Percentiles rank a stretch among this genome's conserved stretches.
Evolutionary conservation across 2,329 filamentous ascomycete genomes (phyloP).

Genomic region (Hymenoscyphus infarciens): DNA sequence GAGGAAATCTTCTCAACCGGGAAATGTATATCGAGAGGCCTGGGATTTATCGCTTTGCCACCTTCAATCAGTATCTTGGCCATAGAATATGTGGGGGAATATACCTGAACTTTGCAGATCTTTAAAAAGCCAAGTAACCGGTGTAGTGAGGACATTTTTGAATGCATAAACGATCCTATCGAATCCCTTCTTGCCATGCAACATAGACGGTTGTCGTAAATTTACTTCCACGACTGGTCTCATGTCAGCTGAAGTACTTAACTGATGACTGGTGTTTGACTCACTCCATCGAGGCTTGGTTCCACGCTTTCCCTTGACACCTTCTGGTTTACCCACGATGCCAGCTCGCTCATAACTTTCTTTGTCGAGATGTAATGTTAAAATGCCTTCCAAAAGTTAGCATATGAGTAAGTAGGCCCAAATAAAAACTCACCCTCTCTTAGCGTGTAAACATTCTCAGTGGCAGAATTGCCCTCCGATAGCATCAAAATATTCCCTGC

Average conservation of each 20-base stretch:
- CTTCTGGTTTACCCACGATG: slow-evolving; percentile 67
- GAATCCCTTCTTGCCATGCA: slow-evolving; percentile 43
- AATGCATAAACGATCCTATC: slow-evolving; percentile 34
- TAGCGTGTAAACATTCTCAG: slow-evolving; percentile 71
- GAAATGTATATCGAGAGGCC: slow-evolving; percentile 46
- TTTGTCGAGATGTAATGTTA: slow-evolving; percentile 76
- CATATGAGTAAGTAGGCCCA: not conserved
- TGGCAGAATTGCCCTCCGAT: slow-evolving; percentile 68
- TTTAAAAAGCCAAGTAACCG: slow-evolving; percentile 74
- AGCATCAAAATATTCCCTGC: slow-evolving; percentile 78
- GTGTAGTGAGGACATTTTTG: slow-evolving; percentile 67
- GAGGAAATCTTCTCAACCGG: slow-evolving; percentile 42
- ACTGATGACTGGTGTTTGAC: slow-evolving; percentile 26
- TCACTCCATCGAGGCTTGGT: slow-evolving; percentile 71
- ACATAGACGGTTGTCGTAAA: slow-evolving; percentile 70
- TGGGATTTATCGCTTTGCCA: slow-evolving; percentile 44
- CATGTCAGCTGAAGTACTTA: slow-evolving; percentile 21
- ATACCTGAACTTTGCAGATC: slow-evolving; percentile 52
- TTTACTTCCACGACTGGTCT: slow-evolving; percentile 69
- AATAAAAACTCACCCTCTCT: slow-evolving; percentile 52
- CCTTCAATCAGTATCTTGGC: slow-evolving; percentile 23
- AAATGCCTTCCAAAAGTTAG: slow-evolving; percentile 48
- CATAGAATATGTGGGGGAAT: not conserved
- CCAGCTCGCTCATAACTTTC: slow-evolving; percentile 81
- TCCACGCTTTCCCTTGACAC: slow-evolving; percentile 53